Conservation (phyloP, 2,329 filamentous ascomycete species). For the Seiridium cupressi region DNA sequence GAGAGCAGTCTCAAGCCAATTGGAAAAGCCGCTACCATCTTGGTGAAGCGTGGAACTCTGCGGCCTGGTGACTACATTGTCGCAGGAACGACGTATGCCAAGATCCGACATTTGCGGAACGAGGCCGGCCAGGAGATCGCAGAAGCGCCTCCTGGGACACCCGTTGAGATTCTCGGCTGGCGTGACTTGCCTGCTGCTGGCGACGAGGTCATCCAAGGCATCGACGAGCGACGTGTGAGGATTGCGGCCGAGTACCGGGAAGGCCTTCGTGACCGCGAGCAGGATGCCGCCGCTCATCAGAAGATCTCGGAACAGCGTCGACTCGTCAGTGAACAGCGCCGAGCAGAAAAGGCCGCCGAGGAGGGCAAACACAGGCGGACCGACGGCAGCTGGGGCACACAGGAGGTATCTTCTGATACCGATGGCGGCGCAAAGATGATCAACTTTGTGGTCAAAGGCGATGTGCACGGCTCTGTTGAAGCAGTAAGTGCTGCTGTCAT, state of each 20-base stretch:
- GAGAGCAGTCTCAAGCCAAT: conserved; percentile 85
- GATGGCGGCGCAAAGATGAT: conserved; percentile 51
- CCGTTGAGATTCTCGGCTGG: conserved; percentile 95
- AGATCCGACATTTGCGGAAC: conserved; percentile 79
- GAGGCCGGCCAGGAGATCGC: conserved; percentile 73
- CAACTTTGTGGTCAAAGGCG: conserved; percentile 86
- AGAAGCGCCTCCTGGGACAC: conserved; percentile 81
- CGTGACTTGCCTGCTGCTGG: conserved; percentile 78
- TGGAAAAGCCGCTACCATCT: conserved; percentile 83
- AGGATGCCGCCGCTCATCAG: conserved; percentile 75
- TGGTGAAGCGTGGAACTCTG: conserved; percentile 85
- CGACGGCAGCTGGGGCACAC: conserved; percentile 22
- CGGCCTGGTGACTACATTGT: conserved; percentile 79
- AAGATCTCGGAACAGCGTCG: conserved; percentile 68
- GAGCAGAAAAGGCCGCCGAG: conserved; percentile 50
- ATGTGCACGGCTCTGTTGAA: conserved; percentile 92
- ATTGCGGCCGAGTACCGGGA: conserved; percentile 73
- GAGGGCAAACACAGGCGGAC: conserved; percentile 21
- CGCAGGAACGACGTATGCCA: conserved; percentile 84
- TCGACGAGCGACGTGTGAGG: conserved; percentile 75
- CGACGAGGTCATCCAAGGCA: conserved; percentile 81
- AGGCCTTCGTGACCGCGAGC: conserved; percentile 68
- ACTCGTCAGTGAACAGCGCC: conserved; percentile 55
- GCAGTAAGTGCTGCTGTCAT: conserved; percentile 77
- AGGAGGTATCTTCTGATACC: conserved; percentile 29